A percentile compares a stretch with the other conserved stretches of the same genome.
Evolutionary conservation across 371 early-diverging fungal species (phyloP).

Genomic region (Apophysomyces trapeziformis): DNA sequence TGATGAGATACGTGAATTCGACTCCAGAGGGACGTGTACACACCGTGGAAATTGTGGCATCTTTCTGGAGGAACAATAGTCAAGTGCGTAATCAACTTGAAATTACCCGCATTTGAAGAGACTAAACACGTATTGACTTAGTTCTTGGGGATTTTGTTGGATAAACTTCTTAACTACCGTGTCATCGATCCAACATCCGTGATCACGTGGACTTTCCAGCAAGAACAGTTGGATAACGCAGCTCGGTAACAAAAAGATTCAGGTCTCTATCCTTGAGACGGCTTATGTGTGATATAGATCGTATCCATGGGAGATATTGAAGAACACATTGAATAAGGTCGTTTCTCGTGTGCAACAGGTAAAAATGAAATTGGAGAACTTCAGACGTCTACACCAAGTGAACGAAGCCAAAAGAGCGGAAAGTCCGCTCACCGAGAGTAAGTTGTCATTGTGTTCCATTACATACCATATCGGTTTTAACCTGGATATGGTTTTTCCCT

Average conservation of each 20-base stretch:
- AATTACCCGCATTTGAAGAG: neutral
- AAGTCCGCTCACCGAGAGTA: conserved; percentile 39
- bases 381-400: conserved; percentile 36
- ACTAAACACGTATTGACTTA: conserved; percentile 24
- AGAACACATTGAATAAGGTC: conserved; percentile 81
- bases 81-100: conserved; percentile 41
- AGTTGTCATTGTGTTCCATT: conserved; percentile 4
- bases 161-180: conserved; percentile 92
- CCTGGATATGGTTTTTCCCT: neutral
- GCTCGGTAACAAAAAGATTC: conserved; percentile 39
- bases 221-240: conserved; percentile 57
- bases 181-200: conserved; percentile 85
- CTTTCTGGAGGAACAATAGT: conserved; percentile 86
- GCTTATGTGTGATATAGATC: conserved; percentile 34
- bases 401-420: conserved; percentile 40
- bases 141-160: conserved; percentile 87
- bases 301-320: conserved; percentile 79
- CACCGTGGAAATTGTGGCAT: conserved; percentile 75
- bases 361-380: conserved; percentile 53
- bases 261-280: neutral
- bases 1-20: conserved; percentile 67
- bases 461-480: neutral
- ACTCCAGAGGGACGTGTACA: conserved; percentile 66
- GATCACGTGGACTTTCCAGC: conserved; percentile 76
- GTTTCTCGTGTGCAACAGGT: conserved; percentile 82